Percentiles rank a stretch among this genome's conserved stretches.
Conservation (phyloP, 2,329 filamentous ascomycete species). For the Didymosphaeria variabile region DNA sequence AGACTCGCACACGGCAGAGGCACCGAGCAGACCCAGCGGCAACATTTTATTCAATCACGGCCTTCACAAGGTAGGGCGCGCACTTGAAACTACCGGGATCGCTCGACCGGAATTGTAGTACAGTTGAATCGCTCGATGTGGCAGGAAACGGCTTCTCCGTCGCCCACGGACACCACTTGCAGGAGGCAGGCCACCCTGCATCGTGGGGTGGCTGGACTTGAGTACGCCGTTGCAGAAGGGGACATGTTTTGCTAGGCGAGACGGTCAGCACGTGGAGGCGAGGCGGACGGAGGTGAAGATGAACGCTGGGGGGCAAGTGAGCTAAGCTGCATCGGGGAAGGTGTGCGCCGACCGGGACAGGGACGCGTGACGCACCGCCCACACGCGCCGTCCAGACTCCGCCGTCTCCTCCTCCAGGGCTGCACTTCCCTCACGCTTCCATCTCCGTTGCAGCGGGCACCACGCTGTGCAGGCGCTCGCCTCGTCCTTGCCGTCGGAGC, state of each 20-base stretch:
- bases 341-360: constrained; percentile 4
- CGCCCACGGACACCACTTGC: background rate
- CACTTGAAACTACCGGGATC: constrained; percentile 6
- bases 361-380: background rate
- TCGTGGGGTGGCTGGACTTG: background rate
- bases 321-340: background rate
- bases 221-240: constrained; percentile 3
- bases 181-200: background rate
- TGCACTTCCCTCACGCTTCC: background rate
- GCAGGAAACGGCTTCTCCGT: constrained; percentile 11
- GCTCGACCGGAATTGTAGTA: constrained; percentile 4
- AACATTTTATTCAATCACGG: constrained; percentile 4
- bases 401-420: background rate
- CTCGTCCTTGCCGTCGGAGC: constrained; percentile 7
- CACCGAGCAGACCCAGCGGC: background rate
- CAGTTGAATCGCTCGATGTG: constrained; percentile 8
- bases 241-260: background rate
- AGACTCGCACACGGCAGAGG: background rate
- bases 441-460: constrained; percentile 9
- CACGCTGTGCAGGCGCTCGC: background rate
- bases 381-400: background rate
- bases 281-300: constrained; percentile 5
- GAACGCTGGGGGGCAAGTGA: background rate
- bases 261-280: background rate
- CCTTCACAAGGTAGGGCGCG: background rate